phyloP scores from a whole-genome alignment of 176 grass and related monocot genomes.

The Oryza brachyantha region DNA sequence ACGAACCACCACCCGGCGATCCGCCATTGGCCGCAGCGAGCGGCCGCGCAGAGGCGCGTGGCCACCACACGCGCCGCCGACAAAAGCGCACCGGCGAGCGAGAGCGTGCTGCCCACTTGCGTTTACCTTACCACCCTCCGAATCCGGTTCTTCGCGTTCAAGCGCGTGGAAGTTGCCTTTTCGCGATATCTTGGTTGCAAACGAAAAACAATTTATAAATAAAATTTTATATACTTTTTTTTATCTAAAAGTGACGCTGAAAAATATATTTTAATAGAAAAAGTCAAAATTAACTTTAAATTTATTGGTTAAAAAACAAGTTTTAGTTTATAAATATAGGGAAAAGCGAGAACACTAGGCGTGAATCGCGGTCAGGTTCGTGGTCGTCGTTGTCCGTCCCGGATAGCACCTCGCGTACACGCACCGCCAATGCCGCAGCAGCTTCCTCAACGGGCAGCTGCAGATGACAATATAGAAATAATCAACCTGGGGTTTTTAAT shows the following conservation, averaged over 20 bases:
- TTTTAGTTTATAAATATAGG: too few species aligned
- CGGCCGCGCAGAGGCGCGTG: background rate
- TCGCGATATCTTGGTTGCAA: background rate
- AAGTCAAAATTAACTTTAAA: too few species aligned
- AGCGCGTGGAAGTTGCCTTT: background rate
- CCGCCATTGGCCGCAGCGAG: background rate
- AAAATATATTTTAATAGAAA: too few species aligned
- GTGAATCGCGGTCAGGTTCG: background rate
- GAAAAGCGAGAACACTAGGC: too few species aligned
- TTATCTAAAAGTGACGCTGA: too few species aligned
- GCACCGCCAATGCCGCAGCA: background rate
- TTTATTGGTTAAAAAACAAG: too few species aligned
- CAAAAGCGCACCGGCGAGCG: background rate
- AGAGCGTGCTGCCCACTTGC: background rate
- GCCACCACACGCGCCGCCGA: slow-evolving; percentile 12
- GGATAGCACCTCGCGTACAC: background rate
- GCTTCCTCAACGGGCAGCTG: background rate
- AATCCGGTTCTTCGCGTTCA: too few species aligned
- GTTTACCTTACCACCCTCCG: background rate
- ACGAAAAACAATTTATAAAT: too few species aligned
- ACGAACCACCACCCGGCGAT: too few species aligned
- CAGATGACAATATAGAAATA: background rate
- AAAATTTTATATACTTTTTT: too few species aligned
- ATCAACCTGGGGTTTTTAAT: background rate
- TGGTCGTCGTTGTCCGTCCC: background rate